Conservation (phyloP, 257 asterid species). For the Ehretia macrophylla region DNA sequence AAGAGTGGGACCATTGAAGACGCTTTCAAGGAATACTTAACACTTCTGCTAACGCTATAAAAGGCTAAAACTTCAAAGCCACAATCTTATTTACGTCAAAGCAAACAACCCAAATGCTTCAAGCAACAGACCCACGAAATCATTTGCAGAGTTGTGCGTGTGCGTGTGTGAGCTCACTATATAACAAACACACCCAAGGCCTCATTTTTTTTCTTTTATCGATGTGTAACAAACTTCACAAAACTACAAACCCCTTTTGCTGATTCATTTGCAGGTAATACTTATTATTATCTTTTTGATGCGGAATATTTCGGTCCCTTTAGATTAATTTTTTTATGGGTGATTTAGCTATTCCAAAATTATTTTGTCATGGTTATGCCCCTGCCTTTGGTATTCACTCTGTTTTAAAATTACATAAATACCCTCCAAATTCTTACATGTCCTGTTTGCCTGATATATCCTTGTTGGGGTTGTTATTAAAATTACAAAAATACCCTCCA, state of each 20-base stretch:
- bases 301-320: too few species aligned
- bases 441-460: too few species aligned
- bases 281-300: not conserved
- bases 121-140: not conserved
- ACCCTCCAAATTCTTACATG: too few species aligned
- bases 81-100: slow-evolving; percentile 1
- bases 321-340: too few species aligned
- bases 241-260: not conserved
- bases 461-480: not conserved
- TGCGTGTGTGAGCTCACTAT: slow-evolving; percentile 2
- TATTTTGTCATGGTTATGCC: too few species aligned
- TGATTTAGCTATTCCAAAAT: too few species aligned
- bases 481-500: not conserved
- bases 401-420: too few species aligned
- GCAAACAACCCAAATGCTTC: slow-evolving; percentile 3
- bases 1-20: not conserved
- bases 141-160: not conserved
- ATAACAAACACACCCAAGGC: slow-evolving; percentile 2
- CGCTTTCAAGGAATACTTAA: not conserved
- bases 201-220: too few species aligned
- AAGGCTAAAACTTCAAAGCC: not conserved
- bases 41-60: not conserved
- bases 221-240: not conserved
- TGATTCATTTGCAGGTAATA: slow-evolving; percentile 6
- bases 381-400: too few species aligned